Percentiles rank a stretch among this genome's conserved stretches.
phyloP scores from a whole-genome alignment of 1,139 yeast genomes.

The Meyerozyma sp. region DNA sequence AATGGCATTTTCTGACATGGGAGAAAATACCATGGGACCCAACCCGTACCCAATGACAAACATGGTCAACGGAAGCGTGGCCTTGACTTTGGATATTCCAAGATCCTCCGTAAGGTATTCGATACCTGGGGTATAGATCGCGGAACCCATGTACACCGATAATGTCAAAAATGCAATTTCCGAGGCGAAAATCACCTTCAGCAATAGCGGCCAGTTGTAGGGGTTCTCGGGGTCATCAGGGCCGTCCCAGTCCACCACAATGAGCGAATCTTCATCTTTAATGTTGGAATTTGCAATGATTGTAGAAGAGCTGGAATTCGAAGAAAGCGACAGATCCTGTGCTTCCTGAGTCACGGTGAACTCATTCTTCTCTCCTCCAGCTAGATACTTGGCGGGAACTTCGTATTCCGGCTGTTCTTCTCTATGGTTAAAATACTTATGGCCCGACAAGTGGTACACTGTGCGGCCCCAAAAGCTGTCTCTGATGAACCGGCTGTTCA shows the following conservation, averaged over 20 bases:
- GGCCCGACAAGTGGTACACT: slow-evolving; percentile 26
- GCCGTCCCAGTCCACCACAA: slow-evolving; percentile 39
- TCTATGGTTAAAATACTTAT: slow-evolving; percentile 20
- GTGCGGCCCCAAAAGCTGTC: slow-evolving; percentile 31
- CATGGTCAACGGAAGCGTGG: slow-evolving; percentile 29
- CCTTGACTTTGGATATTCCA: slow-evolving; percentile 19
- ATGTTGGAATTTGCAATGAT: neutral
- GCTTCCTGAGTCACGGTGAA: neutral
- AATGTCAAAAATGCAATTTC: slow-evolving; percentile 43
- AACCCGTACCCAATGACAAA: slow-evolving; percentile 37
- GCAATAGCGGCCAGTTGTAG: slow-evolving; percentile 43
- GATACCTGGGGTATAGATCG: slow-evolving; percentile 55
- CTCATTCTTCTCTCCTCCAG: slow-evolving; percentile 1
- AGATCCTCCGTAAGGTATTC: slow-evolving; percentile 23
- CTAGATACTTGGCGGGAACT: slow-evolving; percentile 27
- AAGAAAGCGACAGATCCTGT: neutral
- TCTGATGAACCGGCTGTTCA: neutral
- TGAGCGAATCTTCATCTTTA: neutral
- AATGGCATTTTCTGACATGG: slow-evolving; percentile 32
- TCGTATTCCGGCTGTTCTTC: slow-evolving; percentile 31
- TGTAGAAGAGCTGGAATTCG: neutral
- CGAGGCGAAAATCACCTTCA: slow-evolving; percentile 33
- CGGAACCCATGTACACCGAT: slow-evolving; percentile 56
- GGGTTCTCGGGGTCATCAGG: slow-evolving; percentile 57
- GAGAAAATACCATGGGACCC: slow-evolving; percentile 36